Conservation (phyloP, 495 filamentous ascomycete genomes). For the Trichoderma erinaceum region DNA sequence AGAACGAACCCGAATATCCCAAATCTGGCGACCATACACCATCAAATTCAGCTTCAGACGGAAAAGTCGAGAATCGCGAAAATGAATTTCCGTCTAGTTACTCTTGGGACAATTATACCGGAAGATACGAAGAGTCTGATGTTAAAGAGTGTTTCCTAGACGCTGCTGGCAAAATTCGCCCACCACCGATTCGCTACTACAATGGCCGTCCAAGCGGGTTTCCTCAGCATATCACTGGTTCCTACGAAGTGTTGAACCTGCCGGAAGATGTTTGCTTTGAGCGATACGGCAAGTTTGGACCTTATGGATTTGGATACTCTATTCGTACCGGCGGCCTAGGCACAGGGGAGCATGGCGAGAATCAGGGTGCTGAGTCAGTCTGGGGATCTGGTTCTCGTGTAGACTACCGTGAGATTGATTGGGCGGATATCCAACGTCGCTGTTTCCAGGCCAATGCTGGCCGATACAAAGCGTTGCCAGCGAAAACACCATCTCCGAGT, state of each 20-base stretch:
- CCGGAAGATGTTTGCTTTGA: slow-evolving; percentile 92
- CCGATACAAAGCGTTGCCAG: slow-evolving; percentile 50
- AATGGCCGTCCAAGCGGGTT: slow-evolving; percentile 71
- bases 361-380: slow-evolving; percentile 63
- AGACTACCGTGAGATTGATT: slow-evolving; percentile 66
- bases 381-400: slow-evolving; percentile 64
- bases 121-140: slow-evolving; percentile 6
- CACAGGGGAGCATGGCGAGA: slow-evolving; percentile 70
- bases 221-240: slow-evolving; percentile 75
- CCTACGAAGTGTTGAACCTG: slow-evolving; percentile 71
- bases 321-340: slow-evolving; percentile 70
- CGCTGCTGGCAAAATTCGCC: slow-evolving; percentile 48
- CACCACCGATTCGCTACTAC: slow-evolving; percentile 65
- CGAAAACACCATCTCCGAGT: slow-evolving; percentile 34
- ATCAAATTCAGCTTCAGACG: slow-evolving; percentile 29
- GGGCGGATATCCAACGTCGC: slow-evolving; percentile 65
- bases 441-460: slow-evolving; percentile 65
- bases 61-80: not conserved
- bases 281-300: slow-evolving; percentile 77
- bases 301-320: slow-evolving; percentile 86
- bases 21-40: slow-evolving; percentile 41
- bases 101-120: slow-evolving; percentile 4
- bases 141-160: slow-evolving; percentile 71
- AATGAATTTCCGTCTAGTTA: slow-evolving; percentile 1
- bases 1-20: slow-evolving; percentile 76